A percentile compares a stretch with the other conserved stretches of the same genome.
Evolutionary conservation across 208 protist genomes (phyloP).

Genomic region (Leishmania guyanensis): DNA sequence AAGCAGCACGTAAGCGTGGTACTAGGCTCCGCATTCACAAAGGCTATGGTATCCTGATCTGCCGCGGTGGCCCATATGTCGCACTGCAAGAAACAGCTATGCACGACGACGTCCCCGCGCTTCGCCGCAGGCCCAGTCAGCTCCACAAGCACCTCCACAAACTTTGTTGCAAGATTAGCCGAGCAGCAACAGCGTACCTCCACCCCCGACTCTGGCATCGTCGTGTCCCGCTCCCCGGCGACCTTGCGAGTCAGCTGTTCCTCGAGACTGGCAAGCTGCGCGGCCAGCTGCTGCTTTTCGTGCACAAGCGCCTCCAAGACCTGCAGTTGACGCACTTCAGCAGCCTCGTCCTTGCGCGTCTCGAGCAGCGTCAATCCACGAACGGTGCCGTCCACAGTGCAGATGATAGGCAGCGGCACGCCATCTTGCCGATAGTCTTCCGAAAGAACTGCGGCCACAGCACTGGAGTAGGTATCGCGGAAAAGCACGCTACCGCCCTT

Average conservation of each 20-base stretch:
- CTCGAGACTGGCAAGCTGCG: constrained; percentile 78
- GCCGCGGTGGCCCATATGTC: constrained; percentile 40
- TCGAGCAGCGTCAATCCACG: constrained; percentile 79
- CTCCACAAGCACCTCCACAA: constrained; percentile 33
- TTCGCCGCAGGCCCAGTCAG: constrained; percentile 25
- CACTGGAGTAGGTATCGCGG: constrained; percentile 68
- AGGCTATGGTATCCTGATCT: constrained; percentile 20
- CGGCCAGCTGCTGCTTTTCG: constrained; percentile 72
- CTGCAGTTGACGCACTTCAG: constrained; percentile 61
- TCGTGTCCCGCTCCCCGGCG: constrained; percentile 59
- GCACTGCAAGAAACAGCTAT: constrained; percentile 69
- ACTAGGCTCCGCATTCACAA: constrained; percentile 28
- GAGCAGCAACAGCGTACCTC: constrained; percentile 39
- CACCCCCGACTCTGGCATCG: constrained; percentile 56
- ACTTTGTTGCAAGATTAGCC: constrained; percentile 15
- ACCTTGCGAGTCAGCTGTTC: constrained; percentile 44
- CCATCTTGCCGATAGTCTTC: constrained; percentile 93
- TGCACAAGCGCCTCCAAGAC: constrained; percentile 68
- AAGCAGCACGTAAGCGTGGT: constrained; percentile 66
- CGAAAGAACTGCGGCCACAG: constrained; percentile 80
- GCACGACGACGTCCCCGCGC: constrained; percentile 59
- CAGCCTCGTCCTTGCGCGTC: constrained; percentile 42
- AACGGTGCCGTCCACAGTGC: constrained; percentile 85
- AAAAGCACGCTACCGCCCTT: constrained; percentile 81
- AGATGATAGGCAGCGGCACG: constrained; percentile 72